Evolutionary conservation across 768 basidiomycete genomes (phyloP).

Genomic region (Boletus reticuloceps): DNA sequence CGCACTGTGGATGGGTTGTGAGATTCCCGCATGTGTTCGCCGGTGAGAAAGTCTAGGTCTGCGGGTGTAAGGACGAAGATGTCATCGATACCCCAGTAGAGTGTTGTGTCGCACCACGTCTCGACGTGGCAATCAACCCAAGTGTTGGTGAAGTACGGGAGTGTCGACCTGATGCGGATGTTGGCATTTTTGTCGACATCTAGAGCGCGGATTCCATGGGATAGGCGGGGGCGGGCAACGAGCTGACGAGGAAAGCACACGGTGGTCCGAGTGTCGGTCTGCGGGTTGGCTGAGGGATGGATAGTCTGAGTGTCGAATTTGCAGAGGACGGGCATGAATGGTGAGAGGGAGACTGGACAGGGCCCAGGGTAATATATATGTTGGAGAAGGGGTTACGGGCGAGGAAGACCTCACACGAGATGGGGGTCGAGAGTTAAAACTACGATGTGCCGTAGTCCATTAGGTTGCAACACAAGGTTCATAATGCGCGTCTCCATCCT

Average conservation of each 20-base stretch:
- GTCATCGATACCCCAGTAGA: neutral
- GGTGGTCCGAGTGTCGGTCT: conserved; percentile 3
- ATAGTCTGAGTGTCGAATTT: conserved; percentile 10
- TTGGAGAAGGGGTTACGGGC: too few species aligned
- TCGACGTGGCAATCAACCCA: conserved; percentile 6
- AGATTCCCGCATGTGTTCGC: conserved; percentile 3
- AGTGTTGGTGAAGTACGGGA: conserved; percentile 1
- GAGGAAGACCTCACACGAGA: too few species aligned
- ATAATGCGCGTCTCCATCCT: neutral
- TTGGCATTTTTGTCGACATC: conserved; percentile 4
- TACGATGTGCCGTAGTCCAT: too few species aligned
- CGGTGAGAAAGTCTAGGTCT: conserved; percentile 15
- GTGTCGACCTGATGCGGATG: conserved; percentile 11
- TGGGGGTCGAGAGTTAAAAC: too few species aligned
- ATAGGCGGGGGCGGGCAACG: conserved; percentile 15
- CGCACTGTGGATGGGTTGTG: neutral
- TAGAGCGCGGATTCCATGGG: conserved; percentile 11
- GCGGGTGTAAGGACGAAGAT: conserved; percentile 2
- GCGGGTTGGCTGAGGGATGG: neutral
- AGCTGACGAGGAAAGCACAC: conserved; percentile 13
- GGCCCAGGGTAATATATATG: neutral
- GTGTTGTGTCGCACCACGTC: neutral
- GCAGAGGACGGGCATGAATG: conserved; percentile 13
- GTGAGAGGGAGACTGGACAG: neutral
- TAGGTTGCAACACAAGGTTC: too few species aligned